Base-by-base conservation (phyloP, 371 early-diverging fungal species). In the Capillidium rhysosporum region DNA sequence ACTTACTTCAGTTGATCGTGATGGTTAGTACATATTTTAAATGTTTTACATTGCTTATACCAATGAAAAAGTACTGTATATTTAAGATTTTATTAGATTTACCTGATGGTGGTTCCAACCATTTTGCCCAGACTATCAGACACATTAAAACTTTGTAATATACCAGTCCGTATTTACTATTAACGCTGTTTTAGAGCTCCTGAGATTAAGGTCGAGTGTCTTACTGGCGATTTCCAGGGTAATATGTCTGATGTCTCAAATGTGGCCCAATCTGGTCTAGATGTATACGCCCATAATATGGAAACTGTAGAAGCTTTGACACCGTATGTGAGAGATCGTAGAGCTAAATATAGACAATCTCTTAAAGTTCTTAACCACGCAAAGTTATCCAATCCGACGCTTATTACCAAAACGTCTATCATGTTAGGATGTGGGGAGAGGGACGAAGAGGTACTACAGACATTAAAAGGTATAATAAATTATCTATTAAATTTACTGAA, bases 231-330 rank as follows among this genome's bases (percentile, higher is more conserved):
- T 65, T 94, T 90, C 63, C 77, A 73, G 55, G 96, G 96, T 7
- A 70, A 82, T 24, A 64, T 90, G 29, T 71, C 75, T 30, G 68
- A 74, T 39, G 89, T 92, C 30, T 79, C 76, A 25, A 74, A 65
- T 2, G 92, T 97, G 2, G 93, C 93, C 0, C 60, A 56, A 18
- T 89, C 90, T 16, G 95, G 95, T 18, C 64, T 95, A 61, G 93
- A 97, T 65, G 98, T 97, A 4, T 97, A 89, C 68, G 98, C 98
- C 10, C 98, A 97, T 72, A 97, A 97, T 59, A 81, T 97, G 51
- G 98, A 97, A 62, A 96, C 98, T 1, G 96, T 95, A 5, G 92
- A 93, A 63, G 79, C 73, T 9, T 70, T 96, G 52, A 88, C 92
- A 46, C 75, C 85, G 16, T 79, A 71, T 63, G 95, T 95, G 18